phyloP scores from a whole-genome alignment of 108 stramenopile species.

The Asterionellopsis glacialis region DNA sequence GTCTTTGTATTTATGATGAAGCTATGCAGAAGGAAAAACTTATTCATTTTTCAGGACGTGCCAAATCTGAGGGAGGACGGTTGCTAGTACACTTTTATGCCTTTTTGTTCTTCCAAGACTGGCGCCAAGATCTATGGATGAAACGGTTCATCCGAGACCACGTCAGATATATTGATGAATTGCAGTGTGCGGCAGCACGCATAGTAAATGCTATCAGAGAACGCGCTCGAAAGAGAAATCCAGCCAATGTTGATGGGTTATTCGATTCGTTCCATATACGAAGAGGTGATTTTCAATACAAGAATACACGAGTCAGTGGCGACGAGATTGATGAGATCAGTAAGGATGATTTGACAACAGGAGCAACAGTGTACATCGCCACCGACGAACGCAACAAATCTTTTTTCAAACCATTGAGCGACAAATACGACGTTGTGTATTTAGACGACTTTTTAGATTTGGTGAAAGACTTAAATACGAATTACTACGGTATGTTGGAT shows the following conservation, averaged over 20 bases:
- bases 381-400: constrained; percentile 82
- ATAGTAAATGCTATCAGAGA: constrained; percentile 70
- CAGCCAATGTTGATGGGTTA: constrained; percentile 12
- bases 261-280: constrained; percentile 88
- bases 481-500: constrained; percentile 78
- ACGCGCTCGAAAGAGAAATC: constrained; percentile 27
- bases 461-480: constrained; percentile 44
- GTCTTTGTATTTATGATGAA: constrained; percentile 70
- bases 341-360: constrained; percentile 43
- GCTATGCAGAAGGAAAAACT: constrained; percentile 56
- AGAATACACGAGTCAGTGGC: constrained; percentile 50
- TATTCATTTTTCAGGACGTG: constrained; percentile 68
- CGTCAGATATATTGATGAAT: constrained; percentile 85
- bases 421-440: constrained; percentile 70
- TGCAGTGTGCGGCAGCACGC: constrained; percentile 89
- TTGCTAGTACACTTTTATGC: constrained; percentile 90
- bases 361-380: constrained; percentile 69
- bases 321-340: constrained; percentile 43
- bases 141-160: constrained; percentile 88
- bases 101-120: constrained; percentile 90
- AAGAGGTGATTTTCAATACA: constrained; percentile 81
- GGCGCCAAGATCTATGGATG: constrained; percentile 65
- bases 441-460: constrained; percentile 69
- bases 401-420: constrained; percentile 68
- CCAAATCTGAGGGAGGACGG: constrained; percentile 34